Evolutionary conservation across 1,284 basidiomycete species (phyloP).

Genomic region (Austroboletus novae-zelandiae): DNA sequence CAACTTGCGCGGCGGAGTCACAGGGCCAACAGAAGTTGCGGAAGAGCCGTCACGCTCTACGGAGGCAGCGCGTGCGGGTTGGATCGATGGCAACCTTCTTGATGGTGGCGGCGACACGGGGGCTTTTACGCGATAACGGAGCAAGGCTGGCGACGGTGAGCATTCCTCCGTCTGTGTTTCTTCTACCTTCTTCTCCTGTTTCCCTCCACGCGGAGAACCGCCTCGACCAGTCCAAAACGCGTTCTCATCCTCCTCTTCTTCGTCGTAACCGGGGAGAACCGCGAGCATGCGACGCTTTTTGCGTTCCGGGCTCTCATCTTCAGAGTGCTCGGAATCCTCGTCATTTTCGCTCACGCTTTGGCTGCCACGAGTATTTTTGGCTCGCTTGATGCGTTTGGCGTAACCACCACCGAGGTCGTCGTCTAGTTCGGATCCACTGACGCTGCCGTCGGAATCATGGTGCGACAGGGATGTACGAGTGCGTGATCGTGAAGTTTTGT

Average conservation of each 20-base stretch:
- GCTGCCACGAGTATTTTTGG: slow-evolving; percentile 2
- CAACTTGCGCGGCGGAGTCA: slow-evolving; percentile 26
- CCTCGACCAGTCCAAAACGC: slow-evolving; percentile 34
- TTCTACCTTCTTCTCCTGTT: slow-evolving; percentile 4
- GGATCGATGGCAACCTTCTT: slow-evolving; percentile 26
- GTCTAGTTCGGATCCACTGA: slow-evolving; percentile 24
- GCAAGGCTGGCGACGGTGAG: slow-evolving; percentile 28
- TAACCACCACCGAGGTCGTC: slow-evolving; percentile 9
- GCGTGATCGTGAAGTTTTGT: slow-evolving; percentile 33
- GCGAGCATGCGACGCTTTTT: slow-evolving; percentile 29
- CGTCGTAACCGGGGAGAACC: slow-evolving; percentile 29
- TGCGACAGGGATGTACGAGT: slow-evolving; percentile 22
- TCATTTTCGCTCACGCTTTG: background rate
- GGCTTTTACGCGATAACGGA: slow-evolving; percentile 27
- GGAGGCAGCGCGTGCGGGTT: slow-evolving; percentile 25
- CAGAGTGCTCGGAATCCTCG: slow-evolving; percentile 8
- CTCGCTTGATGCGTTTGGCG: slow-evolving; percentile 8
- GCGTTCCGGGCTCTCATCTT: slow-evolving; percentile 15
- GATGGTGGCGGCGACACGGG: slow-evolving; percentile 41
- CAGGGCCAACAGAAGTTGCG: slow-evolving; percentile 5
- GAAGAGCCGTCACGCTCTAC: slow-evolving; percentile 13
- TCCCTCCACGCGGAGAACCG: slow-evolving; percentile 9
- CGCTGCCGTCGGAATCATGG: slow-evolving; percentile 19
- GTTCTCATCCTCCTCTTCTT: slow-evolving; percentile 34
- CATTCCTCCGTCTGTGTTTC: slow-evolving; percentile 11